Base-by-base conservation (phyloP, 495 filamentous ascomycete species). In the Lasiosphaeris hirsuta region DNA sequence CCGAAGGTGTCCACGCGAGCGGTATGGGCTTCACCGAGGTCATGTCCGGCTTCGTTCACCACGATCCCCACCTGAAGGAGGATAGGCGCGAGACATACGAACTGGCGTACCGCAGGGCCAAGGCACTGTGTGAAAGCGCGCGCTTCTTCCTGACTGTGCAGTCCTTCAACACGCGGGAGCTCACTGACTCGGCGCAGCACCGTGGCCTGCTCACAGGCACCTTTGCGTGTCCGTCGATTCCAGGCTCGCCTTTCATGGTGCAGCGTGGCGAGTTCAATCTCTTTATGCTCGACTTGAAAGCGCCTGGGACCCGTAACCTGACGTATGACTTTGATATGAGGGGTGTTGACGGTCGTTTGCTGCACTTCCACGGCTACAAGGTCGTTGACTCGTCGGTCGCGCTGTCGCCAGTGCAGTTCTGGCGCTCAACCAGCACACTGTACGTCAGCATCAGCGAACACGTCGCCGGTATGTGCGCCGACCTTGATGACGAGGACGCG, bases 391-490 rank as follows among this genome's bases (percentile, higher is more conserved):
- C 82, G 5, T 80, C 71, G 0, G 78, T 83, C 34, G 78, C 84
- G 1, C 71, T 88, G 53, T 78, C 77, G 1, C 69, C 76, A 10
- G 53, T 66, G 7, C 70, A 75, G 41, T 81, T 84, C 50, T 88
- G 86, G 86, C 73, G 74, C 54, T 81, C 84, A 8, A 84, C 85
- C 8, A 84, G 81, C 15, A 86, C 84, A 0, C 75, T 88, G 10
- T 85, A 87, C 54, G 78, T 84, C 44, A 82, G 75, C 9, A 66
- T 80, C 59, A 75, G 74, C 47, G 71, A 78, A 54, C 62, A 68
- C 30, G 42, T 68, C 2, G 39, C 43, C 7, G 63, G 63, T 37
- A 66, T 63, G 48, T 65, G 59, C 43, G 62, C 40, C 35, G 69
- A 78, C 43, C 47, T 60, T 15, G 69, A 71, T 47, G 70, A 70